Evolutionary conservation across 352 stramenopile species (phyloP), one percentile per base, ranked within the genome.

Genomic region (Phytophthora cactorum): DNA sequence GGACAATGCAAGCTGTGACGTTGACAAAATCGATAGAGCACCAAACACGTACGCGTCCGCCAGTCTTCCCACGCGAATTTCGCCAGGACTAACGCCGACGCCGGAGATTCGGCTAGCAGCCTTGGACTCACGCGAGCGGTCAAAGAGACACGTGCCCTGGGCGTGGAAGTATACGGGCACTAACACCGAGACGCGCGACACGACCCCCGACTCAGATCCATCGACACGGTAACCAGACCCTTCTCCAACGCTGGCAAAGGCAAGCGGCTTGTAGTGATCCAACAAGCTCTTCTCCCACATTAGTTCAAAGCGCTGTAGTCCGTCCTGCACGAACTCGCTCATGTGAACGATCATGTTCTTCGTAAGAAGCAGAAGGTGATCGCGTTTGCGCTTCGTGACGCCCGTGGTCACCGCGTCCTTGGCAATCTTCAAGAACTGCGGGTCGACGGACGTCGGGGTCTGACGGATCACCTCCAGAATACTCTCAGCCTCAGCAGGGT

Each of bases 331-430:
- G 49, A 89, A 93, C 60, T 95, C 87, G 27, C 80, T 92, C 78
- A 95, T 82, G 61, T 91, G 81, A 38, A 80, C 78, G 59, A 95
- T 95, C 85, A 95, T 91, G 56, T 92, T 91, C 60, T 89, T 92
- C 32, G 87, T 95, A 12, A 90, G 78, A 31, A 93, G 66, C 49
- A 95, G 50, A 27, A 95, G 56, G 58, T 95, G 87, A 51, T 93
- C 87, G 29, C 84, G 82, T 36, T 88, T 87, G 31, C 81, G 78
- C 52, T 88, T 88, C 28, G 68, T 74, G 25, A 95, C 73, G 14
- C 81, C 87, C 17, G 81, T 83, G 5, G 71, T 77, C 28, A 93
- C 87, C 9, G 81, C 78, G 4, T 92, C 73, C 57, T 91, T 86
- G 22, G 87, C 87, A 17, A 89, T 89, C 15, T 78, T 70, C 32